A percentile compares a stretch with the other conserved stretches of the same genome.
Conservation (phyloP, 2,329 filamentous ascomycete genomes). For the Pseudocercospora crystallina region DNA sequence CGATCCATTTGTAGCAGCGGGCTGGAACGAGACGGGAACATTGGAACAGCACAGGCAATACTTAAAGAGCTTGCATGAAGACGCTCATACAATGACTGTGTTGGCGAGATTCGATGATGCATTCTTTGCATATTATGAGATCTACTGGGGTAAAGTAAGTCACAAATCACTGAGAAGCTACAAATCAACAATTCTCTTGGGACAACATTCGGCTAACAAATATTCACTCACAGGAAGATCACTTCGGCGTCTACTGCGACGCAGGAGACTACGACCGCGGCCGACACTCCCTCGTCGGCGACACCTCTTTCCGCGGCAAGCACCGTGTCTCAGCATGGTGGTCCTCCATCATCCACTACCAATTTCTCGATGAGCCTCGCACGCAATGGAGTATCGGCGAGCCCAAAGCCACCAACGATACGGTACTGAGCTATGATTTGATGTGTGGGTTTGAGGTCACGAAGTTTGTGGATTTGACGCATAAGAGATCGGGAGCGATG, state of each 20-base stretch:
- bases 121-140: constrained; percentile 74
- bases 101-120: constrained; percentile 70
- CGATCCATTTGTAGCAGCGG: constrained; percentile 74
- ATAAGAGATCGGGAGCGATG: constrained; percentile 41
- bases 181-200: background rate
- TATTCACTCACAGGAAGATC: constrained; percentile 45
- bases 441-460: constrained; percentile 71
- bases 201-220: background rate
- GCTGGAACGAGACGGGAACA: constrained; percentile 78
- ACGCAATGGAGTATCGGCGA: constrained; percentile 62
- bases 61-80: constrained; percentile 65
- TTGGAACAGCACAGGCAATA: constrained; percentile 73
- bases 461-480: constrained; percentile 42
- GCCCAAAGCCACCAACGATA: constrained; percentile 69
- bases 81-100: constrained; percentile 70
- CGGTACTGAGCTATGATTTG: constrained; percentile 72
- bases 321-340: constrained; percentile 60
- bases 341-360: constrained; percentile 58
- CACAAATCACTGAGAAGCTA: background rate
- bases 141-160: constrained; percentile 69
- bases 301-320: constrained; percentile 55
- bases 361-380: constrained; percentile 59
- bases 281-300: constrained; percentile 60
- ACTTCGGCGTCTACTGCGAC: constrained; percentile 59
- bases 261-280: constrained; percentile 59